phyloP scores from a whole-genome alignment of 208 protist species.

The Jaenimonas drosophilae region DNA sequence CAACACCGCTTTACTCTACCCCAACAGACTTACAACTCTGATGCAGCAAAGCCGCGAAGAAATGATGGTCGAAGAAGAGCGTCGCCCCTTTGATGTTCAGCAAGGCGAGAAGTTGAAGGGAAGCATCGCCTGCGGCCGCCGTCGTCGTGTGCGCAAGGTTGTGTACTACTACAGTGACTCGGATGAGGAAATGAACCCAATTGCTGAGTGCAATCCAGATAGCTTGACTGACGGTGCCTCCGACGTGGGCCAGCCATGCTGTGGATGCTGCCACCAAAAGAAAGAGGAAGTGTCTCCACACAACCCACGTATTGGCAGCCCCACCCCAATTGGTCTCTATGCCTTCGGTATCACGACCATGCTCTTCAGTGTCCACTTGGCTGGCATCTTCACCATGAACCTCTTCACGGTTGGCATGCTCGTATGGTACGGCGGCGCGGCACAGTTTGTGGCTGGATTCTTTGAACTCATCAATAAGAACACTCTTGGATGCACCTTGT shows the following conservation, averaged over 20 bases:
- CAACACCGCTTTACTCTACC: not conserved
- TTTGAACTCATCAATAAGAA: slow-evolving; percentile 32
- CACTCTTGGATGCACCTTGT: slow-evolving; percentile 23
- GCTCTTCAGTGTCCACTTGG: slow-evolving; percentile 19
- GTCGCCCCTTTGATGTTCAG: not conserved
- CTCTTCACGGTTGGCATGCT: slow-evolving; percentile 18
- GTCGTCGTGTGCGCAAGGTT: slow-evolving; percentile 8
- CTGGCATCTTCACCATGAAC: slow-evolving; percentile 13
- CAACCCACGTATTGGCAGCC: slow-evolving; percentile 21
- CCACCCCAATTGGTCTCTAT: slow-evolving; percentile 20
- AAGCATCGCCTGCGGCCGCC: too few species aligned
- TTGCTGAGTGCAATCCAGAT: not conserved
- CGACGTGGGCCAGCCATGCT: slow-evolving; percentile 1
- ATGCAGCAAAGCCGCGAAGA: not conserved
- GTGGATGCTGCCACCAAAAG: slow-evolving; percentile 5
- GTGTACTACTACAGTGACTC: slow-evolving; percentile 10
- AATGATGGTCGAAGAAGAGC: not conserved
- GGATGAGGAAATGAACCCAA: not conserved
- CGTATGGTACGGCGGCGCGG: slow-evolving; percentile 17
- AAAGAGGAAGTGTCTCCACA: slow-evolving; percentile 5
- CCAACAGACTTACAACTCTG: not conserved
- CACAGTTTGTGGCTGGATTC: slow-evolving; percentile 28
- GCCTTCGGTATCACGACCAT: slow-evolving; percentile 37
- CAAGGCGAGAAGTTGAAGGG: not conserved
- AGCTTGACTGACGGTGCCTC: not conserved